Evolutionary conservation across 257 asterid genomes (phyloP).

Genomic region (Jacaranda mimosifolia): DNA sequence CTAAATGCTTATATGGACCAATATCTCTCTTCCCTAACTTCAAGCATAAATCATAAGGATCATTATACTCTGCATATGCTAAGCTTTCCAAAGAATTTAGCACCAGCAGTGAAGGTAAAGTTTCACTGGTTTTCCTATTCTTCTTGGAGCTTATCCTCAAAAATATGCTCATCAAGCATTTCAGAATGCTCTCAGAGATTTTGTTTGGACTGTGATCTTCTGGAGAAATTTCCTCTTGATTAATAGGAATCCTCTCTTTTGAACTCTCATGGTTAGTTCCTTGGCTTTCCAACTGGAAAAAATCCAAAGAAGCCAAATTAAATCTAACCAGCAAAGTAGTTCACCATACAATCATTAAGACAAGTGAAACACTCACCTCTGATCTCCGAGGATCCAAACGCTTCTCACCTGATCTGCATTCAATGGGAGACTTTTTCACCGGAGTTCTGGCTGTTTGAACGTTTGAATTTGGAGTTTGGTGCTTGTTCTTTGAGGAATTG

Average conservation of each 20-base stretch:
- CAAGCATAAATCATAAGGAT: slow-evolving; percentile 69
- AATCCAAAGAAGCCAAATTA: slow-evolving; percentile 12
- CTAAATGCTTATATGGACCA: slow-evolving; percentile 78
- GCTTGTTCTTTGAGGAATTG: slow-evolving; percentile 55
- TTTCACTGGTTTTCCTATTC: slow-evolving; percentile 53
- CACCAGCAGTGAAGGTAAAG: slow-evolving; percentile 50
- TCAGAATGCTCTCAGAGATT: slow-evolving; percentile 79
- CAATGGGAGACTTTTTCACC: slow-evolving; percentile 54
- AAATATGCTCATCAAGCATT: slow-evolving; percentile 73
- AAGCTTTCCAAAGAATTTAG: slow-evolving; percentile 45
- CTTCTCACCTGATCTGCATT: slow-evolving; percentile 51
- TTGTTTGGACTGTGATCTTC: slow-evolving; percentile 61
- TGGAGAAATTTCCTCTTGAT: slow-evolving; percentile 42
- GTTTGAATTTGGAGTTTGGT: slow-evolving; percentile 50
- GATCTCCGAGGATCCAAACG: slow-evolving; percentile 54
- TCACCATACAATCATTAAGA: background rate
- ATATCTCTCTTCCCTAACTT: slow-evolving; percentile 71
- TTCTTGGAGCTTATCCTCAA: slow-evolving; percentile 72
- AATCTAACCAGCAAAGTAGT: slow-evolving; percentile 16
- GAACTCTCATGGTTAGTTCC: slow-evolving; percentile 41
- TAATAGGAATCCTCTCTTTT: slow-evolving; percentile 39
- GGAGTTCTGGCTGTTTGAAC: slow-evolving; percentile 48
- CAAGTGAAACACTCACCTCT: slow-evolving; percentile 48
- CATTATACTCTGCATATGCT: slow-evolving; percentile 48
- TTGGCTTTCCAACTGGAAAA: slow-evolving; percentile 56